Percentiles rank a stretch among this genome's conserved stretches.
phyloP scores from a whole-genome alignment of 225 moss, liverwort and hornwort genomes.

The Lunularia cruciata region DNA sequence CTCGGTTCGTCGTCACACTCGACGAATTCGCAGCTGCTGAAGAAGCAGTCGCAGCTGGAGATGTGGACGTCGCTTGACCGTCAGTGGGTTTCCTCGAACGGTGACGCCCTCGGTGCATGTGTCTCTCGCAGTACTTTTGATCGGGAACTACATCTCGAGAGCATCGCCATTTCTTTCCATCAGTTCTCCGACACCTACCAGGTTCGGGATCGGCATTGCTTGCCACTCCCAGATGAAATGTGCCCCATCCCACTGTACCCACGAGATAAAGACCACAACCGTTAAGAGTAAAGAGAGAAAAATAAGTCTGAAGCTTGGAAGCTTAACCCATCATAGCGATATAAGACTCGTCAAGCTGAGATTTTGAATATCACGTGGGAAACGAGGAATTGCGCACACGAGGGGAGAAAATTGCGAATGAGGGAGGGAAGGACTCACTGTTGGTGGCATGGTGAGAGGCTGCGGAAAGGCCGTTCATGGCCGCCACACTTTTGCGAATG shows the following conservation, averaged over 20 bases:
- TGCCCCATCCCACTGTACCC: slow-evolving; percentile 81
- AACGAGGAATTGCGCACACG: no score
- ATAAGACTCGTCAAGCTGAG: no score
- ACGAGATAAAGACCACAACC: neutral
- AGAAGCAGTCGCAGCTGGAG: slow-evolving; percentile 71
- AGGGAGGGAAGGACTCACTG: slow-evolving; percentile 47
- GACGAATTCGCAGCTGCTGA: slow-evolving; percentile 63
- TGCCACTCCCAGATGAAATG: slow-evolving; percentile 84
- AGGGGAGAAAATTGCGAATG: no score
- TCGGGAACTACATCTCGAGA: slow-evolving; percentile 93
- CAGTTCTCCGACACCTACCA: slow-evolving; percentile 90
- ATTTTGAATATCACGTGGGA: no score
- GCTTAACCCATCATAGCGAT: neutral
- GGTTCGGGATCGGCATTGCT: slow-evolving; percentile 98
- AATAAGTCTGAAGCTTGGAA: neutral
- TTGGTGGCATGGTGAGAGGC: slow-evolving; percentile 73
- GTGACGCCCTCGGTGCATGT: slow-evolving; percentile 99
- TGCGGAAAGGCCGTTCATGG: slow-evolving; percentile 69
- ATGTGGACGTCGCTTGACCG: slow-evolving; percentile 72
- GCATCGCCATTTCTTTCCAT: slow-evolving; percentile 99
- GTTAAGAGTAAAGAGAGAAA: neutral
- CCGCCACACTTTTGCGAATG: slow-evolving; percentile 91
- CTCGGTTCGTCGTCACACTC: slow-evolving; percentile 51
- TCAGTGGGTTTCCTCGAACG: slow-evolving; percentile 87
- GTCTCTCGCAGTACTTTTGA: slow-evolving; percentile 99